These are phyloP conservation scores for Boletus barrowsii DNA, from an alignment of 768 basidiomycete genomes.

Conservation along the genomic window DNA sequence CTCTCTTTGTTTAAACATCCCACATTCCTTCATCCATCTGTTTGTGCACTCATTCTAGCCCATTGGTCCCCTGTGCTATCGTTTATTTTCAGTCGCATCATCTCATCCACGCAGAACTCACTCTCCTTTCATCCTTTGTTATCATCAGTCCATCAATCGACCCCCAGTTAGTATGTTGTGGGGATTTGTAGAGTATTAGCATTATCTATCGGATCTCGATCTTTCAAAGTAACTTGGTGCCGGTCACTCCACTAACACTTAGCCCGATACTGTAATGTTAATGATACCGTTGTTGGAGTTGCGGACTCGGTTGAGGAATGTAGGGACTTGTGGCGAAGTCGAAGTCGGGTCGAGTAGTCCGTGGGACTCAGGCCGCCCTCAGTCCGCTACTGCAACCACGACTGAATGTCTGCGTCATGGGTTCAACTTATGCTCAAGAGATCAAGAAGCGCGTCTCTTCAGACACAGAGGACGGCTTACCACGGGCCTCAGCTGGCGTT, in stretches of 20 bases:
- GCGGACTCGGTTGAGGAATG: too few species aligned
- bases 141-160: too few species aligned
- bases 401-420: conserved; percentile 3
- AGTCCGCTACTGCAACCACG: too few species aligned
- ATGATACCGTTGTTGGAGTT: too few species aligned
- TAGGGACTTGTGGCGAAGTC: too few species aligned
- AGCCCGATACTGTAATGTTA: too few species aligned
- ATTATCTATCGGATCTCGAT: background rate
- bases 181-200: conserved; percentile 6
- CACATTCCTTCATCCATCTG: background rate
- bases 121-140: background rate
- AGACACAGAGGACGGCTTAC: background rate
- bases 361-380: too few species aligned
- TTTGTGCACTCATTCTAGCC: background rate
- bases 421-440: background rate
- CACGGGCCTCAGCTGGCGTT: background rate
- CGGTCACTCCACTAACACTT: too few species aligned
- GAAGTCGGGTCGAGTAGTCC: too few species aligned
- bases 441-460: background rate
- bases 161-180: background rate
- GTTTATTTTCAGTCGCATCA: conserved; percentile 1
- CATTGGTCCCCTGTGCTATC: background rate
- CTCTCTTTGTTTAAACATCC: background rate
- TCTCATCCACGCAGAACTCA: background rate
- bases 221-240: background rate